These are phyloP conservation scores for Hirschfeldia incana DNA, from an alignment of 345 rosid species.

Conservation along the genomic window DNA sequence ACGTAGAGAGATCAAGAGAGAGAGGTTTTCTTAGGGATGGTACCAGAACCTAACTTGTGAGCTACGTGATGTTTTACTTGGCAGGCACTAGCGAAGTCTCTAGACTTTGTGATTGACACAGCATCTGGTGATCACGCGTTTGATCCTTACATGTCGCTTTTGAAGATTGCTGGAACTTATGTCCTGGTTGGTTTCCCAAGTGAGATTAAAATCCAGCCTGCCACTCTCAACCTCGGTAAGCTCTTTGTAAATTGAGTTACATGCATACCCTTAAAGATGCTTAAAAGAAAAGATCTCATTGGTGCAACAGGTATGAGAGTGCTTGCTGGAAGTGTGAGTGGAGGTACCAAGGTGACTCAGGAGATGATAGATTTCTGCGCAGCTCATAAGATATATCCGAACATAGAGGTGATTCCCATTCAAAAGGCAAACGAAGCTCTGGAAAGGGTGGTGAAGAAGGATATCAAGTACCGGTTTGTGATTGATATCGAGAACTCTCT, in stretches of 20 bases:
- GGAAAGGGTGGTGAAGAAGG: conserved; percentile 72
- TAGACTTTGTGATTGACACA: conserved; percentile 79
- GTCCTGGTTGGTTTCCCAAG: conserved; percentile 81
- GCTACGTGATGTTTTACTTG: not conserved
- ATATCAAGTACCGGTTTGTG: conserved; percentile 82
- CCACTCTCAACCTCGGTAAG: conserved; percentile 60
- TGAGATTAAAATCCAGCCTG: conserved; percentile 80
- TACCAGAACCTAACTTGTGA: not conserved
- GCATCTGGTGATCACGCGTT: conserved; percentile 90
- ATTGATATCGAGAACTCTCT: conserved; percentile 74
- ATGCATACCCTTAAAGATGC: not conserved
- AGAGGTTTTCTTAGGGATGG: not conserved
- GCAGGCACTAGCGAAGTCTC: conserved; percentile 62
- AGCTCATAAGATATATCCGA: conserved; percentile 67
- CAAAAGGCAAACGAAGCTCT: conserved; percentile 70
- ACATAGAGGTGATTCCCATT: conserved; percentile 68
- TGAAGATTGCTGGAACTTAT: conserved; percentile 67
- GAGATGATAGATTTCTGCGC: conserved; percentile 88
- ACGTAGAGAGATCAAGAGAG: conserved; percentile 22
- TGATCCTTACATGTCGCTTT: conserved; percentile 75
- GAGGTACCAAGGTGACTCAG: conserved; percentile 69
- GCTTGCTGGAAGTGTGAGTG: conserved; percentile 63
- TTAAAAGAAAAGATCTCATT: not conserved
- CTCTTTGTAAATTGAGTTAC: not conserved
- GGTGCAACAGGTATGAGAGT: conserved; percentile 69